These are phyloP conservation scores for Scedosporium dehoogii DNA, from an alignment of 2,329 filamentous ascomycete species.

Conservation along the genomic window DNA sequence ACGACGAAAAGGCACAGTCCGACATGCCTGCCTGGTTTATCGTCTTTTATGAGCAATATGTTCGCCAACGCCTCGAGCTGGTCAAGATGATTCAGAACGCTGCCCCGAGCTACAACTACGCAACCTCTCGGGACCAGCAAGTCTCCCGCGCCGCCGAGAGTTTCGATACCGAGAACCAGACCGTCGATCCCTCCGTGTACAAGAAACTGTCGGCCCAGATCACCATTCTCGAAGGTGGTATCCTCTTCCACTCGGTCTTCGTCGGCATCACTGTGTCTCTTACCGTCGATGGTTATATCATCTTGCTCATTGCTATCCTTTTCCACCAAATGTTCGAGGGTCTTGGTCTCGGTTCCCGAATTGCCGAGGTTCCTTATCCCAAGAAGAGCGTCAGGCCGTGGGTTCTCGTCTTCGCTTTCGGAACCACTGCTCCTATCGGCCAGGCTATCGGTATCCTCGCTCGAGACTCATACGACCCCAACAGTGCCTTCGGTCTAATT, in stretches of 20 bases:
- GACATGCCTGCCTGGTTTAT: conserved; percentile 54
- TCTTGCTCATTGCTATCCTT: conserved; percentile 58
- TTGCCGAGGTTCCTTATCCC: conserved; percentile 54
- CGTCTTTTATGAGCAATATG: conserved; percentile 53
- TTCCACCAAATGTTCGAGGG: conserved; percentile 65
- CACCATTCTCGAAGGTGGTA: conserved; percentile 65
- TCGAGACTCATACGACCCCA: conserved; percentile 49
- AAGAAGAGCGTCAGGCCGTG: conserved; percentile 47
- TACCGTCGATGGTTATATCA: conserved; percentile 55
- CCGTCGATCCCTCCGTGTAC: conserved; percentile 35
- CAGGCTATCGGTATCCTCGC: conserved; percentile 53
- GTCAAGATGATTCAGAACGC: conserved; percentile 38
- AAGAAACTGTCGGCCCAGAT: conserved; percentile 63
- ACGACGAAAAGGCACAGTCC: conserved; percentile 18
- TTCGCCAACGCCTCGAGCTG: conserved; percentile 50
- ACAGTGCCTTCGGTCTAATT: conserved; percentile 53
- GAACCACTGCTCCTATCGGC: conserved; percentile 53
- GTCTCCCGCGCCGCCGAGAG: conserved; percentile 14
- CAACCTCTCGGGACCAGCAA: conserved; percentile 5
- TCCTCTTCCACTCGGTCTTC: conserved; percentile 70
- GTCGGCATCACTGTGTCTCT: conserved; percentile 66
- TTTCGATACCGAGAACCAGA: conserved; percentile 32
- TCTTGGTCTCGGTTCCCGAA: conserved; percentile 60
- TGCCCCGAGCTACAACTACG: neutral
- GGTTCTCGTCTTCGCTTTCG: conserved; percentile 52